Evolutionary conservation across 2,329 filamentous ascomycete species (phyloP), one percentile per base, ranked within the genome.

Genomic region (Pseudocercospora fijiensis): DNA sequence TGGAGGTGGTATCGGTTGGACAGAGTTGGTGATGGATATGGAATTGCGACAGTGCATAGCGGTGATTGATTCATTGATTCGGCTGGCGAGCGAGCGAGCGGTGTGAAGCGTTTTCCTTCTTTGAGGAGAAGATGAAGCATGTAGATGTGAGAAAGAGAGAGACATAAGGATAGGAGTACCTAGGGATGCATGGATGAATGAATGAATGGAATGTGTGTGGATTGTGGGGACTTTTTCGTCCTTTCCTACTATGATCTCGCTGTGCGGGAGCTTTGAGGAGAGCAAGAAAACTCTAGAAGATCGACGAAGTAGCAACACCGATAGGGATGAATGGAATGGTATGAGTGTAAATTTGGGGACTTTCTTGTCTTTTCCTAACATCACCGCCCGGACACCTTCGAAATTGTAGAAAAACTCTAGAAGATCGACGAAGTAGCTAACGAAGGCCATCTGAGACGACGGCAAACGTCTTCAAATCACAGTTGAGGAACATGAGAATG

Each of bases 1-100:
- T 56, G 53, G 53, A 56, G 53, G 13, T 56, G 53, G 53, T 56
- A 18, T 4, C 1, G 53, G 28, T 13, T 33, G 53, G 53, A 56
- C 22, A 18, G 26, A 13, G 53, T 8, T 4, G 22, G 45, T 41
- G 37, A 41, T 41, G 37, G n/a, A n/a, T n/a, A n/a, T n/a, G n/a
- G 37, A 41, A 41, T n/a, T 10, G 20, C 22, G 49, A 53, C 24
- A 49, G 22, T 28, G 49, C 49, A 53, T 53, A 53, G 49, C 49
- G 49, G 49, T 18, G 37, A 41, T 41, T 41, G 16, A 41, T 41
- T 41, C 16, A 41, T 41, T 27, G 16, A 41, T 41, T 41, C 16
- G 18, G n/a, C 16, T 28, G 49, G 26, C 24, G 22, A 49, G 22
- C 16, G 22, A 49, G 22, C 16, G 49, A 53, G 26, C 26, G 24